These are phyloP conservation scores for Penicillium alfredii DNA, from an alignment of 495 filamentous ascomycete genomes.

Conservation along the genomic window DNA sequence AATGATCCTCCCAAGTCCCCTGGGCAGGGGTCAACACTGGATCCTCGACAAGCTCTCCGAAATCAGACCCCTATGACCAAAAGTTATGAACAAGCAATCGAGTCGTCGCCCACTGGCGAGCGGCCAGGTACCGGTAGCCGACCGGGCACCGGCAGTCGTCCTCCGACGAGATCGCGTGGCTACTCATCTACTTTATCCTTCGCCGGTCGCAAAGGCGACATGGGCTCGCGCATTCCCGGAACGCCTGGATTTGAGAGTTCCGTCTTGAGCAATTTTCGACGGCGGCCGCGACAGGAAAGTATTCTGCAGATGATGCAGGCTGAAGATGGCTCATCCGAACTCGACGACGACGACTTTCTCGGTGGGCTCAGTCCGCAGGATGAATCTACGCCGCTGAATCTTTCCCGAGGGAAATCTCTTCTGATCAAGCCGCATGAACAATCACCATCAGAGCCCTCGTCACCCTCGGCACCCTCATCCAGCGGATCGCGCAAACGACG, in stretches of 20 bases:
- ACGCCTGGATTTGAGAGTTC: conserved; percentile 54
- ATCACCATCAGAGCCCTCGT: conserved; percentile 11
- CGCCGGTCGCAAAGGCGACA: conserved; percentile 38
- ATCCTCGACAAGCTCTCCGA: conserved; percentile 20
- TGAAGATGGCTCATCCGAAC: conserved; percentile 43
- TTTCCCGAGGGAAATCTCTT: conserved; percentile 31
- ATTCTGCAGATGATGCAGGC: conserved; percentile 58
- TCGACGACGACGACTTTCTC: conserved; percentile 49
- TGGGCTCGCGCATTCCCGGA: conserved; percentile 34
- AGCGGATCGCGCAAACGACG: conserved; percentile 36
- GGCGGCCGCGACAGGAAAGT: conserved; percentile 60
- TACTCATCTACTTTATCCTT: conserved; percentile 43
- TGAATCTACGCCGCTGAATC: conserved; percentile 59
- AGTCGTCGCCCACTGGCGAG: conserved; percentile 35
- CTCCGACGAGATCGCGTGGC: conserved; percentile 41
- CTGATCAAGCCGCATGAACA: conserved; percentile 13
- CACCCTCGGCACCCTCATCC: conserved; percentile 21
- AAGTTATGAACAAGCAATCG: conserved; percentile 34
- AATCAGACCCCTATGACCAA: conserved; percentile 33
- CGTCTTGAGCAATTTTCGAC: conserved; percentile 55
- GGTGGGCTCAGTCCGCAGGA: conserved; percentile 58
- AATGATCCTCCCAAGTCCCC: conserved; percentile 9
- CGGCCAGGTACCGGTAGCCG: conserved; percentile 32
- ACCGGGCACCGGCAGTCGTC: conserved; percentile 38
- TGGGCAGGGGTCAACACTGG: conserved; percentile 14